Evolutionary conservation across 2,329 filamentous ascomycete species (phyloP).

Genomic region (Macrophomina phaseolina): DNA sequence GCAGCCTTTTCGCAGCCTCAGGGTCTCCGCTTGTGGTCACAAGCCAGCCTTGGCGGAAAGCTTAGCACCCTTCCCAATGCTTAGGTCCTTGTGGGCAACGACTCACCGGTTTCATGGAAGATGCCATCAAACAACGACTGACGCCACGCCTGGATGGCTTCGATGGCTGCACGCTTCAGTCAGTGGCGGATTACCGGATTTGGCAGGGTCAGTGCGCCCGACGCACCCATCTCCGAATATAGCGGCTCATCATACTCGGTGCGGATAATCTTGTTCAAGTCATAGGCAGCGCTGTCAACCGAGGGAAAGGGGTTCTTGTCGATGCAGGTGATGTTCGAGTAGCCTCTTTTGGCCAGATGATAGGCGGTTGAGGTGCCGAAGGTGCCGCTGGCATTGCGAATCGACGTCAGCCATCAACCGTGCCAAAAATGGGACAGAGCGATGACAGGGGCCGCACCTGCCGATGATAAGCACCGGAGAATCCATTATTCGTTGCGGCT

Average conservation of each 20-base stretch:
- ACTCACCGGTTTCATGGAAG: conserved; percentile 27
- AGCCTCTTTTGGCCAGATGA: conserved; percentile 39
- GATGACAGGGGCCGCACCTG: conserved; percentile 6
- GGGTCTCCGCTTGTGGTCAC: conserved; percentile 31
- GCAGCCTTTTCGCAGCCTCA: conserved; percentile 26
- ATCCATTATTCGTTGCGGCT: conserved; percentile 22
- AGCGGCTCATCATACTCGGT: conserved; percentile 32
- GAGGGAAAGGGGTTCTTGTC: conserved; percentile 31
- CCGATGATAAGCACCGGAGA: conserved; percentile 17
- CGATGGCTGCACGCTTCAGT: conserved; percentile 21
- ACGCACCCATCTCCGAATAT: conserved; percentile 31
- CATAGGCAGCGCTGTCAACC: conserved; percentile 28
- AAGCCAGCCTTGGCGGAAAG: conserved; percentile 27
- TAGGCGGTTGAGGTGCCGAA: conserved; percentile 41
- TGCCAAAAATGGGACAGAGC: neutral
- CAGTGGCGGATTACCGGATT: neutral
- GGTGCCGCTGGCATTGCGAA: conserved; percentile 37
- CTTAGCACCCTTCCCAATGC: neutral
- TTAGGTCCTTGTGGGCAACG: neutral
- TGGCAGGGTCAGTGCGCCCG: neutral
- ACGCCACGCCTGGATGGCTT: conserved; percentile 31
- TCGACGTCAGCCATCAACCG: neutral
- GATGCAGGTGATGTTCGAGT: conserved; percentile 39
- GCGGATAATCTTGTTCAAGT: conserved; percentile 33
- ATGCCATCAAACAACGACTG: conserved; percentile 28